Evolutionary conservation across 352 stramenopile species (phyloP).

Genomic region (Phytophthora nicotianae): DNA sequence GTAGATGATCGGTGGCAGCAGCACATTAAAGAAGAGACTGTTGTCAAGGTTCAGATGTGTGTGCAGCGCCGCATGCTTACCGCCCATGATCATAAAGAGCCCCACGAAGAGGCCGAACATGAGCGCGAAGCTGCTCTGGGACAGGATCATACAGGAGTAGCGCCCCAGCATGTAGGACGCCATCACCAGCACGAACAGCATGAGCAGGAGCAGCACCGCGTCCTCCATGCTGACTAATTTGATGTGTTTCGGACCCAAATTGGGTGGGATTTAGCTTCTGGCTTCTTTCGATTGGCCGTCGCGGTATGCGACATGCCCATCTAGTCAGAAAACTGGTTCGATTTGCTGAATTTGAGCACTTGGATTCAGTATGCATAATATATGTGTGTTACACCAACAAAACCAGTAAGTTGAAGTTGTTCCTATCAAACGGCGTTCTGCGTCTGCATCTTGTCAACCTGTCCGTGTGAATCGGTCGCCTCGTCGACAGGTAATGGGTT

Average conservation of each 20-base stretch:
- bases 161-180: slow-evolving; percentile 87
- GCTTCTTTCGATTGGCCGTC: slow-evolving; percentile 16
- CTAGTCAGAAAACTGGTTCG: slow-evolving; percentile 21
- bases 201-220: slow-evolving; percentile 79
- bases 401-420: slow-evolving; percentile 31
- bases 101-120: slow-evolving; percentile 79
- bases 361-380: slow-evolving; percentile 17
- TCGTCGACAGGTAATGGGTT: slow-evolving; percentile 17
- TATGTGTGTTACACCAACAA: slow-evolving; percentile 22
- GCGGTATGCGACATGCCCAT: slow-evolving; percentile 14
- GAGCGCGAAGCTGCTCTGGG: slow-evolving; percentile 85
- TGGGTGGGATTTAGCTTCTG: slow-evolving; percentile 4
- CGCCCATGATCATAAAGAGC: slow-evolving; percentile 68
- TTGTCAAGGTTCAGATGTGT: slow-evolving; percentile 88
- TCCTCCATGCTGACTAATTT: slow-evolving; percentile 69
- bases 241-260: no score
- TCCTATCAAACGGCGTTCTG: slow-evolving; percentile 37
- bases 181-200: slow-evolving; percentile 90
- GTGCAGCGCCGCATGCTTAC: slow-evolving; percentile 68
- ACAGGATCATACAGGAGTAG: slow-evolving; percentile 86
- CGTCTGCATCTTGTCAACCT: slow-evolving; percentile 38
- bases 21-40: slow-evolving; percentile 88
- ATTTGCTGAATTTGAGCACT: slow-evolving; percentile 31
- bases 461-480: slow-evolving; percentile 4
- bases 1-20: slow-evolving; percentile 89